These are phyloP conservation scores for Ophiostoma angusticollis DNA, from an alignment of 2,329 filamentous ascomycete genomes.

Conservation along the genomic window DNA sequence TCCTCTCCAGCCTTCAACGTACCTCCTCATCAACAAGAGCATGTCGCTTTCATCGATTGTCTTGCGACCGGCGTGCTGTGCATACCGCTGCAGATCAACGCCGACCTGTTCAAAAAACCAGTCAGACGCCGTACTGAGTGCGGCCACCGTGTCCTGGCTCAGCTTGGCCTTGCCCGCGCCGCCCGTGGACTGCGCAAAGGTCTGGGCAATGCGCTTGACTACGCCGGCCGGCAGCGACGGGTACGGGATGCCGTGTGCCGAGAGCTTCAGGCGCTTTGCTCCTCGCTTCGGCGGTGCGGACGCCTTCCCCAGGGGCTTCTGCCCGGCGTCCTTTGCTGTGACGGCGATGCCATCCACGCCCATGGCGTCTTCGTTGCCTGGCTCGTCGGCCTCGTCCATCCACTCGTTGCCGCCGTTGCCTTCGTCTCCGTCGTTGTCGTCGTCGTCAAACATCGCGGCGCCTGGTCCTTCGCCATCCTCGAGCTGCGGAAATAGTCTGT, in stretches of 20 bases:
- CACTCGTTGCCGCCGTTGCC: conserved; percentile 4
- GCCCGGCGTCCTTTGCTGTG: background rate
- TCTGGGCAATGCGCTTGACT: conserved; percentile 61
- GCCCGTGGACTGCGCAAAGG: conserved; percentile 55
- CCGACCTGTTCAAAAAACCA: conserved; percentile 87
- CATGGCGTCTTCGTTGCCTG: background rate
- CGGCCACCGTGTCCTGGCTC: conserved; percentile 57
- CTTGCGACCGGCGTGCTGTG: conserved; percentile 68
- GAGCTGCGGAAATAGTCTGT: too few relatives aligned
- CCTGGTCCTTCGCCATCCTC: background rate
- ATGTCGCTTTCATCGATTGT: conserved; percentile 80
- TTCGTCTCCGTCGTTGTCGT: conserved; percentile 1
- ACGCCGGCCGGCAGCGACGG: conserved; percentile 60
- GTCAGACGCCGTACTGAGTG: conserved; percentile 68
- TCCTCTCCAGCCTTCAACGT: conserved; percentile 22
- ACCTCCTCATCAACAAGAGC: conserved; percentile 72
- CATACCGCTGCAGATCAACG: conserved; percentile 68
- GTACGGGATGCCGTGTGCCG: conserved; percentile 61
- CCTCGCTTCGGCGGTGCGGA: too few relatives aligned
- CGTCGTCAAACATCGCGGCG: conserved; percentile 3
- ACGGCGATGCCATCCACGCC: background rate
- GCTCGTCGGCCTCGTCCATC: conserved; percentile 5
- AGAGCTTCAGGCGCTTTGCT: conserved; percentile 47
- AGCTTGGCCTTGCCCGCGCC: conserved; percentile 54
- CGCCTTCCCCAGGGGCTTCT: too few relatives aligned